Evolutionary conservation across 169 alveolate species (phyloP).

Genomic region (Plasmodium cynomolgi): DNA sequence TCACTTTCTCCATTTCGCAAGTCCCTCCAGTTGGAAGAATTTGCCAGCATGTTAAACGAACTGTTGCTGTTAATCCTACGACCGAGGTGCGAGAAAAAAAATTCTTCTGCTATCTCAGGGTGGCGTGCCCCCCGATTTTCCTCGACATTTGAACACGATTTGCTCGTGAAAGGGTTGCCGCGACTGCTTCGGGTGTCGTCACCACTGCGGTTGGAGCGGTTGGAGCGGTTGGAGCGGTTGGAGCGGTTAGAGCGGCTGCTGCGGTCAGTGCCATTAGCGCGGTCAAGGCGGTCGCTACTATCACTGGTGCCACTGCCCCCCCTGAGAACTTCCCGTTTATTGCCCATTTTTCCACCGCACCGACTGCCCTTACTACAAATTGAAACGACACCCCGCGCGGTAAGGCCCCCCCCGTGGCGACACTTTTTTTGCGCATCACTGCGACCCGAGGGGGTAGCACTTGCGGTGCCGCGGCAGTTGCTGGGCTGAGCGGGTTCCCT

Average conservation of each 20-base stretch:
- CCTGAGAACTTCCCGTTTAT: not conserved
- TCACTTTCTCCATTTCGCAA: not conserved
- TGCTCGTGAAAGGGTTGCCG: not conserved
- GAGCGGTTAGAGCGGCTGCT: not conserved
- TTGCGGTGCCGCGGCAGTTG: not conserved
- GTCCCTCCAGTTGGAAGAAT: not conserved
- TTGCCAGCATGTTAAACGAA: not conserved
- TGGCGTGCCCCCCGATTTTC: slow-evolving; percentile 2
- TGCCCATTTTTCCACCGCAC: not conserved
- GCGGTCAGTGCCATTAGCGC: too few relatives aligned
- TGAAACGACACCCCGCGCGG: not conserved
- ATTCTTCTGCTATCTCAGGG: not conserved
- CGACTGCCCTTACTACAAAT: not conserved
- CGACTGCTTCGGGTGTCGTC: not conserved
- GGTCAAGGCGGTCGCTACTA: not conserved
- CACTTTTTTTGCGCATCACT: not conserved
- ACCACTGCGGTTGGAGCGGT: not conserved
- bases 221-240: not conserved
- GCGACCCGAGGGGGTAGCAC: not conserved
- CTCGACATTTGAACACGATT: not conserved
- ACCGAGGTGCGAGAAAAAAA: not conserved
- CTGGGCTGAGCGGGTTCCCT: not conserved
- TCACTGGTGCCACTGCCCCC: not conserved
- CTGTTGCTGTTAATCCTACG: not conserved
- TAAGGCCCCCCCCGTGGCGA: not conserved